These are phyloP conservation scores for Phytophthora brassicae DNA, from an alignment of 352 stramenopile genomes.

Conservation along the genomic window DNA sequence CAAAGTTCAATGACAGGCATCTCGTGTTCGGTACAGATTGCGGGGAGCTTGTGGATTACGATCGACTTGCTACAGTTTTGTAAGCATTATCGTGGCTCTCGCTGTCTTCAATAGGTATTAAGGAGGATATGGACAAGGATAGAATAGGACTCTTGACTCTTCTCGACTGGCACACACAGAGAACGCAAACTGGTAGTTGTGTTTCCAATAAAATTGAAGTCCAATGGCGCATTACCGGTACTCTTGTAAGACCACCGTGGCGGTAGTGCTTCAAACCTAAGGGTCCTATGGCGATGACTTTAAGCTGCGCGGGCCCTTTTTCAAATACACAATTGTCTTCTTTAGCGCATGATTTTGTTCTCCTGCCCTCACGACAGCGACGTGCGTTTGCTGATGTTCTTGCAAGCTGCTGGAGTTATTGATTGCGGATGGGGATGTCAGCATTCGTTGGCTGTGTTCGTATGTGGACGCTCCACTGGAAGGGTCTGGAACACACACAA, in stretches of 20 bases:
- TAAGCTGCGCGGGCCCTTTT: constrained; percentile 32
- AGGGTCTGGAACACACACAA: constrained; percentile 42
- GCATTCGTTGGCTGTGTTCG: constrained; percentile 45
- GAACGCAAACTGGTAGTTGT: constrained; percentile 9
- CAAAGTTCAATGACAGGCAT: constrained; percentile 73
- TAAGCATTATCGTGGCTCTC: constrained; percentile 19
- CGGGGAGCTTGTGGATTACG: constrained; percentile 79
- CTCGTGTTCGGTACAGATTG: constrained; percentile 77
- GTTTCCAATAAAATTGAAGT: constrained; percentile 15
- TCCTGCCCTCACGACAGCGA: constrained; percentile 46
- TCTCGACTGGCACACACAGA: constrained; percentile 7
- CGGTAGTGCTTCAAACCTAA: background rate
- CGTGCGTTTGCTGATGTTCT: constrained; percentile 5
- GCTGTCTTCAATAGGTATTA: constrained; percentile 18
- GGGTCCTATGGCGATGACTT: background rate
- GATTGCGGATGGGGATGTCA: constrained; percentile 5
- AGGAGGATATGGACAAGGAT: constrained; percentile 36
- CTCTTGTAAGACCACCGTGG: background rate
- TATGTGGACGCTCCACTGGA: constrained; percentile 34
- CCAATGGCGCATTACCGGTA: background rate
- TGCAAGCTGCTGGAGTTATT: background rate
- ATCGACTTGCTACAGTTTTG: constrained; percentile 63
- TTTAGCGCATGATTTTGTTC: constrained; percentile 46
- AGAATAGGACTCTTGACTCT: constrained; percentile 33
- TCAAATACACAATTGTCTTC: constrained; percentile 66